Evolutionary conservation across 2,329 filamentous ascomycete species (phyloP), one percentile per base, ranked within the genome.

Genomic region (Venturia nashicola): DNA sequence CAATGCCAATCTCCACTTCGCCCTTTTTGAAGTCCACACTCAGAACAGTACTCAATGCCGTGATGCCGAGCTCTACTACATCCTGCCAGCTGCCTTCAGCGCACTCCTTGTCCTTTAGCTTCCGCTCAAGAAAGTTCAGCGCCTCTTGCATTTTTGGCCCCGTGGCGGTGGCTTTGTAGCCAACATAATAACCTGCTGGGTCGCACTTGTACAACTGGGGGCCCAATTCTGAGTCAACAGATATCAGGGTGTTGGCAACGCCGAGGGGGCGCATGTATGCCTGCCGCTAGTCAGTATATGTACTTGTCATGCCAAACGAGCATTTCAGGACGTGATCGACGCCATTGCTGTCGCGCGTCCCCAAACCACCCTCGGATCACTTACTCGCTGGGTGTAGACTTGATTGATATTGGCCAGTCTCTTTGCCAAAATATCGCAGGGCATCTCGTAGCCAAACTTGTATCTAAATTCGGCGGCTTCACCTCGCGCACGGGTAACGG

Each of bases 21-120:
- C 89, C 89, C 83, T 97, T 97, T 85, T 99, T 99, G 83, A 99
- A 99, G 76, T 99, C 94, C 76, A 97, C 96, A 78, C 93, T 97
- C 68, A 99, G 83, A 66, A 99, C 92, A 43, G 90, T 96, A 84
- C 92, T 96, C 76, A 99, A 80, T 7, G 94, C 93, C 55, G 91
- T 90, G 76, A 99, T 99, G 65, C 90, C 94, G 71, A 97, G 83
- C 82, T 99, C 94, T 61, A 99, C 93, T 60, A 99, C 94, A 66
- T 99, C 94, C 77, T 96, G 90, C 94, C 94, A 99, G 73, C 81
- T 87, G 66, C 94, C 94, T 65, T 94, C 89, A 43, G 93, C 94
- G 71, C 84, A 82, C 72, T 97, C 92, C 86, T 97, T 97, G 86
- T 96, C 97, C 82, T 97, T 96, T 77, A 99, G 86, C 84, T 97